A percentile compares a stretch with the other conserved stretches of the same genome.
phyloP scores from a whole-genome alignment of 2,329 filamentous ascomycete species.

The Phaeoacremonium minimum region DNA sequence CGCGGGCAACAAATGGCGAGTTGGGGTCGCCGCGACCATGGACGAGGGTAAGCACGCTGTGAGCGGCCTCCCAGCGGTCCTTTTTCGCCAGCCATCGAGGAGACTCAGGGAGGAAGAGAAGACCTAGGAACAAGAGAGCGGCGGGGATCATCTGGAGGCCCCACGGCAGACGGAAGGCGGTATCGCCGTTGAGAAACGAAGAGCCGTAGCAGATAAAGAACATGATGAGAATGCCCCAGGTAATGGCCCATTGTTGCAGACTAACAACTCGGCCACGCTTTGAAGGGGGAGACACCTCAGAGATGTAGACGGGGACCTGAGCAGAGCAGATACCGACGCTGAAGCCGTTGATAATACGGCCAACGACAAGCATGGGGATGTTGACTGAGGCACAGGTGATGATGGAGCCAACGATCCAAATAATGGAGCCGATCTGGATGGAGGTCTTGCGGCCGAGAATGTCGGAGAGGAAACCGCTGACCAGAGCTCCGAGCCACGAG shows the following conservation, averaged over 20 bases:
- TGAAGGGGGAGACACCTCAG: slow-evolving; percentile 58
- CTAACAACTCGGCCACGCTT: slow-evolving; percentile 57
- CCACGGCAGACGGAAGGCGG: slow-evolving; percentile 59
- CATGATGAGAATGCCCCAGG: slow-evolving; percentile 64
- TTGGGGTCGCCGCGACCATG: slow-evolving; percentile 53
- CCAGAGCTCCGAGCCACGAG: slow-evolving; percentile 56
- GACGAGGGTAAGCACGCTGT: slow-evolving; percentile 52
- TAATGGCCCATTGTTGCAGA: slow-evolving; percentile 67
- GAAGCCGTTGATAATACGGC: slow-evolving; percentile 67
- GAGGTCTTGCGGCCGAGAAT: slow-evolving; percentile 42
- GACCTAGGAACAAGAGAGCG: slow-evolving; percentile 45
- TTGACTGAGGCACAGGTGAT: slow-evolving; percentile 61
- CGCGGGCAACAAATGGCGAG: slow-evolving; percentile 56
- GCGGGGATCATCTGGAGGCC: slow-evolving; percentile 54
- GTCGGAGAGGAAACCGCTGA: slow-evolving; percentile 46
- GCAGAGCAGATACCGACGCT: slow-evolving; percentile 71
- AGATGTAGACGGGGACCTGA: slow-evolving; percentile 66
- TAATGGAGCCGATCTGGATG: slow-evolving; percentile 41
- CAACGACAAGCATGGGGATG: slow-evolving; percentile 68
- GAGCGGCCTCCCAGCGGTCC: slow-evolving; percentile 62
- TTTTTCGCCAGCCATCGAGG: slow-evolving; percentile 68
- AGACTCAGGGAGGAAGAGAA: slow-evolving; percentile 59
- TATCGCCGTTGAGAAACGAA: slow-evolving; percentile 38
- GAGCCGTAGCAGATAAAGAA: slow-evolving; percentile 31
- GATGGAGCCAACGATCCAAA: slow-evolving; percentile 46